Evolutionary conservation across 1,284 basidiomycete species (phyloP), one percentile per base, ranked within the genome.

Genomic region (Singerocomus rubriflavus): DNA sequence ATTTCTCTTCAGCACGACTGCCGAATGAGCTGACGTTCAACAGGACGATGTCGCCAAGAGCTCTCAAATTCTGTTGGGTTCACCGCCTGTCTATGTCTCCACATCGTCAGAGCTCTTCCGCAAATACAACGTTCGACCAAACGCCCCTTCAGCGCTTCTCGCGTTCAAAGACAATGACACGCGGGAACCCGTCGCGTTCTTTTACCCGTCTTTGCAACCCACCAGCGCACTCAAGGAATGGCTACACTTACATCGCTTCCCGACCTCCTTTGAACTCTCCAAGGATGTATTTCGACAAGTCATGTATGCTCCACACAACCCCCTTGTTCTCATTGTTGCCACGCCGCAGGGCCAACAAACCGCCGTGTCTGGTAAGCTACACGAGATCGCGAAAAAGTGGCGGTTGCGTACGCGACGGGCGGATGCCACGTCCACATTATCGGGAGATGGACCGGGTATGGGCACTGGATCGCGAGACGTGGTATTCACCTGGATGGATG

Each of bases 401-500:
- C 77, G 76, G 45, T 57, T 72, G 37, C 69, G 70, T 7, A 54
- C 76, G 72, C 54, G 29, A 8, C 37, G 25, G 6, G 21, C 11
- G 10, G 48, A 38, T 12, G n/a, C 27, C 5, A 11, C 7, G 4
- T 39, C 38, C n/a, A 5, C 21, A 16, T 21, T 12, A n/a, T 40
- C 10, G 8, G 9, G 45, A 0, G 30, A 17, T 1, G 30, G 13
- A 4, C 14, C 5, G 0, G 25, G 25, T 0, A 17, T n/a, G 7
- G 44, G 29, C 7, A 29, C 7, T 14, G 36, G 31, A 3, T 9
- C 67, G 9, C 73, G 81, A 42, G 81, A 85, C 13, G 85, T 95
- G 0, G 79, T 93, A 46, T 96, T 94, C 69, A 79, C 85, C 8
- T 91, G 85, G 82, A 93, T 95, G 79, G 89, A 96, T 62, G 79